A percentile compares a stretch with the other conserved stretches of the same genome.
Evolutionary conservation across 2,329 filamentous ascomycete genomes (phyloP).

Genomic region (Aspergillus pseudoglaucus): DNA sequence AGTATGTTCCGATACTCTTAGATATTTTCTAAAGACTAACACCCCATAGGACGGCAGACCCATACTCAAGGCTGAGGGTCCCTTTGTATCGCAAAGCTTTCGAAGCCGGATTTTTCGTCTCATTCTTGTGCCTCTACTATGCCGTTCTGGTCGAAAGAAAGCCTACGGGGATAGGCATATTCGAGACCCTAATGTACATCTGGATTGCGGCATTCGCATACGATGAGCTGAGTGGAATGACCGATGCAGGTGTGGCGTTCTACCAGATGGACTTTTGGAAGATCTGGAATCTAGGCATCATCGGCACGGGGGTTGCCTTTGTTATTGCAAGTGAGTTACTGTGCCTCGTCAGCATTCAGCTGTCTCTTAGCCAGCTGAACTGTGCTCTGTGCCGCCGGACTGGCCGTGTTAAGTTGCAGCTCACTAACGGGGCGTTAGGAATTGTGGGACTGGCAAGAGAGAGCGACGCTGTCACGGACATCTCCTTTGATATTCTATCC

Average conservation of each 20-base stretch:
- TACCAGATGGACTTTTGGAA: constrained; percentile 82
- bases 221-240: constrained; percentile 77
- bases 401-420: not conserved
- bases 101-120: constrained; percentile 72
- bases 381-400: not conserved
- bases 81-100: constrained; percentile 80
- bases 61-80: constrained; percentile 69
- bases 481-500: constrained; percentile 82
- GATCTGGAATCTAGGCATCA: constrained; percentile 66
- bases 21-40: constrained; percentile 3
- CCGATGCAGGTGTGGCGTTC: constrained; percentile 79
- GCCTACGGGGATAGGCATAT: constrained; percentile 56
- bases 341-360: constrained; percentile 14
- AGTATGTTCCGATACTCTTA: constrained; percentile 19
- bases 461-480: constrained; percentile 60
- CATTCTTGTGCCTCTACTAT: constrained; percentile 76
- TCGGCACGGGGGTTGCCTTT: constrained; percentile 65
- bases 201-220: constrained; percentile 86
- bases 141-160: constrained; percentile 72
- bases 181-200: constrained; percentile 70
- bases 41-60: constrained; percentile 52
- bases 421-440: constrained; percentile 39
- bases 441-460: constrained; percentile 59
- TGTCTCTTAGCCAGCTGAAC: constrained; percentile 1
- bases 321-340: constrained; percentile 59